These are phyloP conservation scores for Austroboletus novae-zelandiae DNA, from an alignment of 1,284 basidiomycete species.

Conservation along the genomic window DNA sequence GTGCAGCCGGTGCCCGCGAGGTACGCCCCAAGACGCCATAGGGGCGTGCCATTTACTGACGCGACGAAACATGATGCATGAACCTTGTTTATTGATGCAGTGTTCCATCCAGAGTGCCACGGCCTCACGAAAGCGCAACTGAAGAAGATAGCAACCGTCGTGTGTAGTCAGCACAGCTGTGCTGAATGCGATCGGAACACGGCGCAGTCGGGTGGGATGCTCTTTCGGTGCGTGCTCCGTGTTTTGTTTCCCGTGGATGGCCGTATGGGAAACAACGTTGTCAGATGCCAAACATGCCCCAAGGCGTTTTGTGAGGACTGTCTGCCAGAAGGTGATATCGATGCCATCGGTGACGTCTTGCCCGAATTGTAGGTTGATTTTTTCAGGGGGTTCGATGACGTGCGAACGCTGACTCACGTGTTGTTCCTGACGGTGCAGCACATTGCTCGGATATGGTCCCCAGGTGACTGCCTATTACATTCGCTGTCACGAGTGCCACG, in stretches of 20 bases:
- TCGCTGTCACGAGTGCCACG: slow-evolving; percentile 45
- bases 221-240: slow-evolving; percentile 41
- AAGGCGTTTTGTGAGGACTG: slow-evolving; percentile 63
- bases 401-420: slow-evolving; percentile 7
- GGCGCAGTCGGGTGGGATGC: slow-evolving; percentile 46
- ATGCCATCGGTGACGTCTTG: slow-evolving; percentile 49
- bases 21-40: slow-evolving; percentile 27
- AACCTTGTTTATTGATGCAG: slow-evolving; percentile 27
- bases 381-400: background rate
- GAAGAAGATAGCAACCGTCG: slow-evolving; percentile 22
- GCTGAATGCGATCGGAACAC: slow-evolving; percentile 41
- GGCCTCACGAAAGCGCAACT: slow-evolving; percentile 34
- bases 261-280: background rate
- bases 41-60: slow-evolving; percentile 3
- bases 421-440: slow-evolving; percentile 25
- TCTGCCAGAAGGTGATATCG: slow-evolving; percentile 45
- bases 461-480: slow-evolving; percentile 44
- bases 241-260: background rate
- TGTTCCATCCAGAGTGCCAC: slow-evolving; percentile 51
- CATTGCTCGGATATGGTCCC: slow-evolving; percentile 39
- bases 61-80: background rate
- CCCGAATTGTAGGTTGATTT: slow-evolving; percentile 51
- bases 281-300: slow-evolving; percentile 57
- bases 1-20: slow-evolving; percentile 52
- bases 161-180: slow-evolving; percentile 54